Evolutionary conservation across 495 filamentous ascomycete genomes (phyloP), one percentile per base, ranked within the genome.

Genomic region (Aspergillus campestris): DNA sequence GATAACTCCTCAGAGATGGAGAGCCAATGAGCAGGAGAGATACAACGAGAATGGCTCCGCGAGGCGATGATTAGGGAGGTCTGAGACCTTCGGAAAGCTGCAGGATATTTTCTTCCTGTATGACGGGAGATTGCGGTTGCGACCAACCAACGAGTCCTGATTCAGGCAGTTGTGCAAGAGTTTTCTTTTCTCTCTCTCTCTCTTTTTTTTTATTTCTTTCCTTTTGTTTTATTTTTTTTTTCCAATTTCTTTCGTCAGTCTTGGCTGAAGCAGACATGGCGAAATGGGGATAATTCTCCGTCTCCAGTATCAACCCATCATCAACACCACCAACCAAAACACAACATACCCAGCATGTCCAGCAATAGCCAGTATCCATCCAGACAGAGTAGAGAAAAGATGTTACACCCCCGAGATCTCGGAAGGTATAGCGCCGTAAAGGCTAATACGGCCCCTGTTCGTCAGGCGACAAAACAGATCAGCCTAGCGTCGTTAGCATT

Each of bases 71-170:
- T 60, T 52, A 60, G 56, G 55, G 55, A 61, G 64, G 64, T 52
- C 62, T 65, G 50, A 62, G 61, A 59, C 52, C 43, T 41, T 49
- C 66, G 66, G 66, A 37, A 60, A 55, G 61, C 50, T 62, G 66
- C 66, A 70, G 60, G 55, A 46, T 15, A 50, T 50, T 43, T 41
- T 53, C 24, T 50, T 53, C 55, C 58, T 58, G 64, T 65, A 61
- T 50, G 31, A 58, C 60, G 55, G 59, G 40, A 60, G 44, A 35
- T 48, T 52, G 55, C 64, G 55, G 57, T 51, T 42, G 38, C 50
- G 49, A 32, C 48, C 57, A 59, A 62, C 42, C 48, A 56, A 52
- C 39, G 38, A 37, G 45, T 34, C 51, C 46, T 47, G 34, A 24
- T 8, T 36, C 45, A 44, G 34, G 18, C 18, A 24, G 1, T 24